Evolutionary conservation across 116 monocot species (phyloP).

Genomic region (Iris pallida): DNA sequence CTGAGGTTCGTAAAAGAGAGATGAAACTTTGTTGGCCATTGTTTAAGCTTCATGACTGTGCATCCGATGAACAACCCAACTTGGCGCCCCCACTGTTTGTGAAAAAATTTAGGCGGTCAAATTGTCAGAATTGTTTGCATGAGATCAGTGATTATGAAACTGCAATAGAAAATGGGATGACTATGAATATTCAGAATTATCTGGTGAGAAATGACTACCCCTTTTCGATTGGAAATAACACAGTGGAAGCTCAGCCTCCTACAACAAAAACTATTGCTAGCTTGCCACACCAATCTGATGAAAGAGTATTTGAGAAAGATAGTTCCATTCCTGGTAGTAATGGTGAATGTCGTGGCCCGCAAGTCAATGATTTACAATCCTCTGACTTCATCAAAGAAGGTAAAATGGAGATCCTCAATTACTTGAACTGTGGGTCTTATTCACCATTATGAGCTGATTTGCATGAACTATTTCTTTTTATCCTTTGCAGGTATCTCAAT

Average conservation of each 20-base stretch:
- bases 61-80: slow-evolving; percentile 16
- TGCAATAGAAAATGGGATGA: slow-evolving; percentile 11
- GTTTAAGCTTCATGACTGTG: slow-evolving; percentile 9
- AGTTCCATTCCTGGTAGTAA: slow-evolving; percentile 5
- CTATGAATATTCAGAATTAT: background rate
- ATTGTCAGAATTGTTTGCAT: slow-evolving; percentile 42
- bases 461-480: background rate
- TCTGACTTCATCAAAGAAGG: slow-evolving; percentile 16
- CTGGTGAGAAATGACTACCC: slow-evolving; percentile 6
- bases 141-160: slow-evolving; percentile 11
- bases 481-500: slow-evolving; percentile 14
- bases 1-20: slow-evolving; percentile 47
- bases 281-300: slow-evolving; percentile 10
- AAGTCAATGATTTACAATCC: slow-evolving; percentile 12
- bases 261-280: slow-evolving; percentile 6
- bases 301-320: slow-evolving; percentile 4
- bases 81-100: slow-evolving; percentile 39
- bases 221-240: slow-evolving; percentile 1
- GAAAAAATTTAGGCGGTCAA: slow-evolving; percentile 48
- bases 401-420: background rate
- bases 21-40: slow-evolving; percentile 53
- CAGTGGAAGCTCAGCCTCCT: slow-evolving; percentile 1
- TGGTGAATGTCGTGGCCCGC: background rate
- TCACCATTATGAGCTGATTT: background rate
- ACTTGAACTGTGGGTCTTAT: background rate